These are phyloP conservation scores for Macrotyloma uniflorum DNA, from an alignment of 306 rosid species.

Conservation along the genomic window DNA sequence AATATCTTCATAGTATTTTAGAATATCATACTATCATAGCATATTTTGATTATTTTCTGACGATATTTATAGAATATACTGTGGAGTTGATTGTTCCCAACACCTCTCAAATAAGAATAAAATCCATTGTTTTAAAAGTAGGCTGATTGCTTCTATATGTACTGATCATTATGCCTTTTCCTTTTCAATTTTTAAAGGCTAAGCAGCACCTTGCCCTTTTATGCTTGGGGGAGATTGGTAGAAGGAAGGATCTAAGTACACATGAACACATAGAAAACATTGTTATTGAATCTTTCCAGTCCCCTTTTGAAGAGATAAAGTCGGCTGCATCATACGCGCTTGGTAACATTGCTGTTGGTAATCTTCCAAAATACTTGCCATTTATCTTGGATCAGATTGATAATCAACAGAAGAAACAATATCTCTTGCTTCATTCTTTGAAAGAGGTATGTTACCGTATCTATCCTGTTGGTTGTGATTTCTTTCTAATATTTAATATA, in stretches of 20 bases:
- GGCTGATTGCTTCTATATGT: neutral
- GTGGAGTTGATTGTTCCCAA: neutral
- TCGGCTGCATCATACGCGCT: conserved; percentile 99
- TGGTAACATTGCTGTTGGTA: conserved; percentile 98
- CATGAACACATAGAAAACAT: conserved; percentile 90
- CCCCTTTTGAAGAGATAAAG: conserved; percentile 98
- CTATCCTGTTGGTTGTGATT: conserved; percentile 10
- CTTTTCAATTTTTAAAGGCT: conserved; percentile 60
- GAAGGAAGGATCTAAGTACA: conserved; percentile 91
- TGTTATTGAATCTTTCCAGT: conserved; percentile 96
- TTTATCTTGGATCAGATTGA: conserved; percentile 98
- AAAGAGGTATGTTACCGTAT: conserved; percentile 75
- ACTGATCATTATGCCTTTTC: conserved; percentile 19
- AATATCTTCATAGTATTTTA: conserved; percentile 3
- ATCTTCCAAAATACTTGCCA: conserved; percentile 93
- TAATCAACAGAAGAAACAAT: conserved; percentile 99
- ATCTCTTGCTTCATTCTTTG: conserved; percentile 96
- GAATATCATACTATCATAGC: neutral
- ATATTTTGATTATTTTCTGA: conserved; percentile 1
- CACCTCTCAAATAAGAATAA: conserved; percentile 6
- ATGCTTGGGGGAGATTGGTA: conserved; percentile 97
- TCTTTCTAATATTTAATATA: neutral
- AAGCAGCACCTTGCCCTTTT: conserved; percentile 96
- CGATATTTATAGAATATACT: conserved; percentile 8
- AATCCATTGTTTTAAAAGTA: neutral